These are phyloP conservation scores for Chlamydomonas eustigma DNA, from an alignment of 139 green algal species.

Conservation along the genomic window DNA sequence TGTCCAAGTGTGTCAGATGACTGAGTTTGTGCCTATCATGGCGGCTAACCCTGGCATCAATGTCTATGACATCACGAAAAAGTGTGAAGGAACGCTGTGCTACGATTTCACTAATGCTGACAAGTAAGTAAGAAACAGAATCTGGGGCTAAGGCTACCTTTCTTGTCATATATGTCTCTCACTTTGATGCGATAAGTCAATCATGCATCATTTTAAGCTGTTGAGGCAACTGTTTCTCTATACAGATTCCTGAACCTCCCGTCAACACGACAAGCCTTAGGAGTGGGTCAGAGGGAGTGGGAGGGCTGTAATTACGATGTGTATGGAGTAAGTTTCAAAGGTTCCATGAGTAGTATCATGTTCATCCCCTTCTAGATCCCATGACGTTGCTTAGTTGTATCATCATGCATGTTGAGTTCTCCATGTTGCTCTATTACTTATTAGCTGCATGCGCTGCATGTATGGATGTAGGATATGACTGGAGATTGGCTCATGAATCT, in stretches of 20 bases:
- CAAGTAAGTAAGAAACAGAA: constrained; percentile 15
- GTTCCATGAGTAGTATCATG: not conserved
- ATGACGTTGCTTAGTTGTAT: too few relatives aligned
- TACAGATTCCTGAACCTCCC: not conserved
- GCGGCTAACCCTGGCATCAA: constrained; percentile 36
- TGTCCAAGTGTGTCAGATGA: constrained; percentile 20
- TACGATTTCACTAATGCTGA: constrained; percentile 71
- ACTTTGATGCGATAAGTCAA: too few relatives aligned
- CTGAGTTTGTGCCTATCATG: constrained; percentile 42
- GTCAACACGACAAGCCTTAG: not conserved
- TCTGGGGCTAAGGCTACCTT: too few relatives aligned
- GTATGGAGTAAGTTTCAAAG: not conserved
- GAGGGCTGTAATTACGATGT: constrained; percentile 5
- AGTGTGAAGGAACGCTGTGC: constrained; percentile 70
- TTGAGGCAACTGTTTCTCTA: not conserved
- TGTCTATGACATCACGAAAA: constrained; percentile 86
- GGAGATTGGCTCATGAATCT: constrained; percentile 13
- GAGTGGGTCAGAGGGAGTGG: constrained; percentile 16
- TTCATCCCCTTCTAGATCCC: too few relatives aligned
- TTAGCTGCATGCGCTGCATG: not conserved
- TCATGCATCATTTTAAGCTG: not conserved
- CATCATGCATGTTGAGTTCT: too few relatives aligned
- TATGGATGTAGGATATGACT: constrained; percentile 13
- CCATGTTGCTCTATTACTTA: not conserved
- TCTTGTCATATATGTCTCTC: too few relatives aligned